Conservation (phyloP, 441 rosid species). For the Francoa sonchifolia region DNA sequence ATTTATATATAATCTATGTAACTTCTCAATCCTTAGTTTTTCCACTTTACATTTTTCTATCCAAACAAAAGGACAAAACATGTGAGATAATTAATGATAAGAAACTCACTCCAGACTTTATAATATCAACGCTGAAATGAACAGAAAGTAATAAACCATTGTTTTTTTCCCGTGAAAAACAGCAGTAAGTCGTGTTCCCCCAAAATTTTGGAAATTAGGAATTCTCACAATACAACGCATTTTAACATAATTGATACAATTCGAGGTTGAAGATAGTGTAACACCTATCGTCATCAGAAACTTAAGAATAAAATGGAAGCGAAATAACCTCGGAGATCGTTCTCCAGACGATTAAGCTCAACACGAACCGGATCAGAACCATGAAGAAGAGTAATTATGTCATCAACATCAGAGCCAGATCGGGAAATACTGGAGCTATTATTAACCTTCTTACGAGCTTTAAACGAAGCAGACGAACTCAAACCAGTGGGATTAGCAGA, state of each 20-base stretch:
- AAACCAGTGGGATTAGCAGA: conserved; percentile 12
- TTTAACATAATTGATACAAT: neutral
- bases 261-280: neutral
- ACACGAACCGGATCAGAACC: conserved; percentile 50
- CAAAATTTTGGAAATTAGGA: no score
- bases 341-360: conserved; percentile 45
- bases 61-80: no score
- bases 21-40: no score
- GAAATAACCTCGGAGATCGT: conserved; percentile 32
- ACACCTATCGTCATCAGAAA: neutral
- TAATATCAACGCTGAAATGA: no score
- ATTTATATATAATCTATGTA: neutral
- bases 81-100: no score
- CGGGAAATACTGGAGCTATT: conserved; percentile 8
- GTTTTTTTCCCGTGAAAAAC: neutral
- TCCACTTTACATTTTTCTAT: no score
- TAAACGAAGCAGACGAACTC: conserved; percentile 28
- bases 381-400: conserved; percentile 29
- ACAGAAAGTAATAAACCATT: neutral
- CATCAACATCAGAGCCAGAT: conserved; percentile 21
- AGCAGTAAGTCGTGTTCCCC: no score
- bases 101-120: no score
- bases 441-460: conserved; percentile 23
- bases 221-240: neutral
- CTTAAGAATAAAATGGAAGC: neutral